A percentile compares a stretch with the other conserved stretches of the same genome.
Evolutionary conservation across 805 yeast species (phyloP).

Genomic region (Saccharomycopsis sp.): DNA sequence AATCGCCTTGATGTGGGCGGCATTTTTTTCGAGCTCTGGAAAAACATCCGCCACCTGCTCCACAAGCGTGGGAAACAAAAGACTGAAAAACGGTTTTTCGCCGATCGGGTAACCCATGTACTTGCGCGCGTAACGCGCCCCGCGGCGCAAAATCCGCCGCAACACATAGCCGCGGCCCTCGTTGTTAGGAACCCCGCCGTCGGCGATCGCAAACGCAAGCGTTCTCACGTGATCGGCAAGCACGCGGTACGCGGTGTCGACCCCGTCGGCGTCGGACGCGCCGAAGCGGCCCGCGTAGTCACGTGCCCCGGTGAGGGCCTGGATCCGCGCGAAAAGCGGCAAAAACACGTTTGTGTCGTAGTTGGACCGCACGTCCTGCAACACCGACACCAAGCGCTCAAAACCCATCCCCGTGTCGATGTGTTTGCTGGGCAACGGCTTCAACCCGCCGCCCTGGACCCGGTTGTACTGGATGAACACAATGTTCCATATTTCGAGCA

Average conservation of each 20-base stretch:
- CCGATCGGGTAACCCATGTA: slow-evolving; percentile 96
- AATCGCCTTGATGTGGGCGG: slow-evolving; percentile 75
- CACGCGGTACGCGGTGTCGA: slow-evolving; percentile 97
- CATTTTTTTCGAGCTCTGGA: slow-evolving; percentile 70
- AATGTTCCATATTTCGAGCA: slow-evolving; percentile 94
- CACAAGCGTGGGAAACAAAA: slow-evolving; percentile 86
- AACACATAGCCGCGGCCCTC: slow-evolving; percentile 98
- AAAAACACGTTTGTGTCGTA: slow-evolving; percentile 96
- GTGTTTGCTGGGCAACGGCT: slow-evolving; percentile 86
- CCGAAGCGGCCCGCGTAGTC: slow-evolving; percentile 91
- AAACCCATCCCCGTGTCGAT: slow-evolving; percentile 99
- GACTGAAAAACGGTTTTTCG: slow-evolving; percentile 65
- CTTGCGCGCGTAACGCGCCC: slow-evolving; percentile 94
- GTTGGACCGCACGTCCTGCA: slow-evolving; percentile 87
- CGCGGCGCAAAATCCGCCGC: slow-evolving; percentile 96
- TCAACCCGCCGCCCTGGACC: slow-evolving; percentile 77
- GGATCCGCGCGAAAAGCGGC: slow-evolving; percentile 80
- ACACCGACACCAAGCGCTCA: slow-evolving; percentile 90
- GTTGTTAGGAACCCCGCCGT: slow-evolving; percentile 98
- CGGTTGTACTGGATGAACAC: slow-evolving; percentile 97
- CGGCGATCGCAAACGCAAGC: slow-evolving; percentile 89
- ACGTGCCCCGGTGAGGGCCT: slow-evolving; percentile 89
- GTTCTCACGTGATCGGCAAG: slow-evolving; percentile 98
- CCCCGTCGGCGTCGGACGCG: slow-evolving; percentile 84
- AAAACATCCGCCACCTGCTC: slow-evolving; percentile 81